Evolutionary conservation across 129 eudicot species (phyloP), one percentile per base, ranked within the genome.

Genomic region (Saposhnikovia divaricata): DNA sequence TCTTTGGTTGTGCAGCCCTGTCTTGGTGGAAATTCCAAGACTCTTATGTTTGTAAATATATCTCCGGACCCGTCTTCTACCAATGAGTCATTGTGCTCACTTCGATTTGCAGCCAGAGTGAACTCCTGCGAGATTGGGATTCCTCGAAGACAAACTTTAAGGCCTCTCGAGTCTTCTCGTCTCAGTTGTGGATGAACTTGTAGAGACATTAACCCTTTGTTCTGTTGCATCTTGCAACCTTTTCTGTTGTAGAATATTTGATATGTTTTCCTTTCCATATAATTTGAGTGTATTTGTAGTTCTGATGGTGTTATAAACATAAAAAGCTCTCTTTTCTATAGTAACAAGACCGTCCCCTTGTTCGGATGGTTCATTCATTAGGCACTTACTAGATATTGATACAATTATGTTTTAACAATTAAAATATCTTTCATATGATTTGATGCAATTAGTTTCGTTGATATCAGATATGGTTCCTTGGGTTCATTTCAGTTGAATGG

Each of bases 21-120:
- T 72, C 86, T 90, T 83, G 95, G 92, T 12, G 92, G 95, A 47
- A 91, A 90, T 77, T 88, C 92, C 6, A 90, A 90, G 77, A 90
- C 95, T 0, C 81, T 90, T 3, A 90, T 90, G 95, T 84, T 90
- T 63, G 95, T 86, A 13, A 90, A 90, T 73, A 85, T 90, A 23
- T 86, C 92, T 57, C 95, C 95, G 0, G 95, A 90, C 25, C 84
- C 87, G 16, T 90, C 84, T 6, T 90, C 95, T 1, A 76, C 85
- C 15, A 80, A 83, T 2, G 95, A 90, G 72, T 88, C 95, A 0
- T 50, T 90, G 23, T 86, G 92, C 74, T 88, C 95, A 2, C 80
- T 90, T 25, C 82, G 90, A 13, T 88, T 90, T 69, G 92, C 92
- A 59, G 92, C 95, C 5, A 61, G 90, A 61, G 92, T 90, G 21